A percentile compares a stretch with the other conserved stretches of the same genome.
Evolutionary conservation across 2,329 filamentous ascomycete genomes (phyloP).

Genomic region (Colletotrichum sp.): DNA sequence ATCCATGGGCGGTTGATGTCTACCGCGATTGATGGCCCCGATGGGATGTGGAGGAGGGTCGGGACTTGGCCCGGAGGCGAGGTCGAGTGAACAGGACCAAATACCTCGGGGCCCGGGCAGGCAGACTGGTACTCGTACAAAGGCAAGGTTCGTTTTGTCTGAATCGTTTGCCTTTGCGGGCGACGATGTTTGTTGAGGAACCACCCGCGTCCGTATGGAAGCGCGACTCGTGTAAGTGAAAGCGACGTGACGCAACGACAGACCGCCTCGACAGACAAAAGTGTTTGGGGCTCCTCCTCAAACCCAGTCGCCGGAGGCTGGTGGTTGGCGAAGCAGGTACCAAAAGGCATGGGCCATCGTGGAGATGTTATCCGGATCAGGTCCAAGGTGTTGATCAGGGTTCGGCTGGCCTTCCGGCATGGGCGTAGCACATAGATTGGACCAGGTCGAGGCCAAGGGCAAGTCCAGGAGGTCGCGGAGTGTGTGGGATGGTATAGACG

Average conservation of each 20-base stretch:
- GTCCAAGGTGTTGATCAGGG: not conserved
- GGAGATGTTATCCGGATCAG: not conserved
- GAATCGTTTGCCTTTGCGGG: not conserved
- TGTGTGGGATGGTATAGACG: not conserved
- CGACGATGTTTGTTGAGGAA: not conserved
- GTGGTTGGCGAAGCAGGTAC: not conserved
- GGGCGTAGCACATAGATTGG: constrained; percentile 1
- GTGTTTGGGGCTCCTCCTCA: not conserved
- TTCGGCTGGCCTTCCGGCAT: constrained; percentile 12
- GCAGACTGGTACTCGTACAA: not conserved
- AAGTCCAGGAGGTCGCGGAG: not conserved
- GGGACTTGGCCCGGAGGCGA: not conserved
- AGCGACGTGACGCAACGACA: not conserved
- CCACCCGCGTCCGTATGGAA: not conserved
- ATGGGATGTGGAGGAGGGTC: not conserved
- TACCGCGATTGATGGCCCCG: not conserved
- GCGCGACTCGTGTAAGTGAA: not conserved
- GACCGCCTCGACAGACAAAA: not conserved
- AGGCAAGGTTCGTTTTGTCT: not conserved
- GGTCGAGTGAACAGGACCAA: not conserved
- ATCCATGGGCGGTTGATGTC: not conserved
- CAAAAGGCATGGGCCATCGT: not conserved
- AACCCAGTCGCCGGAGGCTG: not conserved
- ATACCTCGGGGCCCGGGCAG: not conserved
- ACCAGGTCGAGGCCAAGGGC: not conserved